These are phyloP conservation scores for Colletotrichum eleusines DNA, from an alignment of 2,329 filamentous ascomycete species.

Conservation along the genomic window DNA sequence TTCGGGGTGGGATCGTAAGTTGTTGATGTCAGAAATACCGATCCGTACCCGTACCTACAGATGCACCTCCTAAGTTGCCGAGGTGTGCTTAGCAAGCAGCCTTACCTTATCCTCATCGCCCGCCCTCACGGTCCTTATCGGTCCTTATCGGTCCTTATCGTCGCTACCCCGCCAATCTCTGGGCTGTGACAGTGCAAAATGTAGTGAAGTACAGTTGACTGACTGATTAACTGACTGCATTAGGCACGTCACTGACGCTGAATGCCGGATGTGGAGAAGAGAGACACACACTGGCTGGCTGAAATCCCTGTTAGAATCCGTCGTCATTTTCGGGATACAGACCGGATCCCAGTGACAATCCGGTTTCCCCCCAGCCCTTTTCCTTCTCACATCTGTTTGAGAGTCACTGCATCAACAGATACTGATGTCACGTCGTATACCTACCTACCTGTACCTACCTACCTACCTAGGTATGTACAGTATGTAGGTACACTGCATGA, in stretches of 20 bases:
- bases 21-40: background rate
- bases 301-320: background rate
- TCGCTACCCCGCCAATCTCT: slow-evolving; percentile 31
- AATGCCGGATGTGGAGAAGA: background rate
- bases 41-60: no score
- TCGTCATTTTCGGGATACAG: background rate
- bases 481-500: no score
- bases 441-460: no score
- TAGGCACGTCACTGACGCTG: slow-evolving; percentile 29
- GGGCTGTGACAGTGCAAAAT: slow-evolving; percentile 32
- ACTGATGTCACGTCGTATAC: no score
- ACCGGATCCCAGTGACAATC: slow-evolving; percentile 13
- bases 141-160: slow-evolving; percentile 17
- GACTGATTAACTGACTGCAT: background rate
- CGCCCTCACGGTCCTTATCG: slow-evolving; percentile 8
- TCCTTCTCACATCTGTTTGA: background rate
- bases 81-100: slow-evolving; percentile 6
- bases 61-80: background rate
- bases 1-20: background rate
- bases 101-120: background rate
- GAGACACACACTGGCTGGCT: background rate
- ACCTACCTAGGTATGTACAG: no score
- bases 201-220: no score
- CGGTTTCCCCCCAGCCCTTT: background rate
- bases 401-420: background rate